Evolutionary conservation across 805 yeast genomes (phyloP), one percentile per base, ranked within the genome.

Genomic region (Sugiyamaella chiloensis): DNA sequence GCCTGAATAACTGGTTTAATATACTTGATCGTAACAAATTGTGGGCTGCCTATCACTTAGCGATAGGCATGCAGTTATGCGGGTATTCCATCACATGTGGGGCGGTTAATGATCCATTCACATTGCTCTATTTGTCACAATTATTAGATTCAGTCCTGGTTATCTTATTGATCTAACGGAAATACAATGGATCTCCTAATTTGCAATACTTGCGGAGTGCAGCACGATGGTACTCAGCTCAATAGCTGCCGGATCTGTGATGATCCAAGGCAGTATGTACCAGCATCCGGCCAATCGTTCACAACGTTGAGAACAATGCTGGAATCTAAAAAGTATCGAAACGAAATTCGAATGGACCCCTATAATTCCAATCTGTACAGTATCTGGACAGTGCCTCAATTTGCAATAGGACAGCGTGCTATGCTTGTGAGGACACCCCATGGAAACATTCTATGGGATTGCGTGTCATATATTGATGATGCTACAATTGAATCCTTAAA

Each of bases 331-430:
- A 39, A 8, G n/a, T 26, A 39, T 39, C 24, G 17, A 8, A 42
- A 54, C 36, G 49, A 42, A 40, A 46, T 54, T 32, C 47, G 39
- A 17, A 41, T 24, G 32, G 45, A 30, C 24, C 29, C 39, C 8
- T 16, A 24, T 27, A 51, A 48, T n/a, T 35, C 50, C 5, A 34
- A 44, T 19, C n/a, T 54, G 27, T 45, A 50, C 40, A 36, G 48
- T 12, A 48, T 54, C 3, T 39, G 34, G 32, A 54, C 58, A 23
- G 40, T 24, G 5, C 58, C 58, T 6, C 42, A 24, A 29, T 12
- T 54, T n/a, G 57, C 57, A 9, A 54, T 54, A 26, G 55, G 57
- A 27, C 58, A 54, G 36, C 51, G 56, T 11, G 56, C 55, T 20
- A 48, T 54, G 27, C 36, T 54, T 20, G 40, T 54, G 42, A 24